These are phyloP conservation scores for Strobilomyces echinocephalus DNA, from an alignment of 768 basidiomycete genomes.

Conservation along the genomic window DNA sequence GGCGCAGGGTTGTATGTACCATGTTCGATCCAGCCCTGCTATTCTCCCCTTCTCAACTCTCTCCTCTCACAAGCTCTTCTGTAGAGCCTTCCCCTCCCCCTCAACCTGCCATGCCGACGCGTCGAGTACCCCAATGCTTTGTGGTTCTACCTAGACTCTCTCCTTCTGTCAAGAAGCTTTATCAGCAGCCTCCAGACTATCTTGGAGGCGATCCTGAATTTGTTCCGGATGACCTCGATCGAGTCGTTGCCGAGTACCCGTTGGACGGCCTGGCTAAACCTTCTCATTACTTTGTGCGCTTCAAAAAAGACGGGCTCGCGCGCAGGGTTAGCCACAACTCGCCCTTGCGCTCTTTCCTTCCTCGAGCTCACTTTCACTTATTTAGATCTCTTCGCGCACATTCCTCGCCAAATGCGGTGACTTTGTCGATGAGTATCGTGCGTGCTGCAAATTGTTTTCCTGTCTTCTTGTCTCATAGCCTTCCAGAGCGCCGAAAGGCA, in stretches of 20 bases:
- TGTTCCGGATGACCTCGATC: slow-evolving; percentile 30
- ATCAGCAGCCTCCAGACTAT: slow-evolving; percentile 34
- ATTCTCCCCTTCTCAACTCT: slow-evolving; percentile 12
- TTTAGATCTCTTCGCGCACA: slow-evolving; percentile 40
- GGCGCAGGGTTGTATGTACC: background rate
- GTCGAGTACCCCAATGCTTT: slow-evolving; percentile 24
- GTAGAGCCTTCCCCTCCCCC: slow-evolving; percentile 4
- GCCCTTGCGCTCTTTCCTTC: background rate
- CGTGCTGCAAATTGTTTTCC: slow-evolving; percentile 19
- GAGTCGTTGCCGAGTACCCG: slow-evolving; percentile 57
- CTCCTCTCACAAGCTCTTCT: slow-evolving; percentile 14
- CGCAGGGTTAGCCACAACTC: slow-evolving; percentile 43
- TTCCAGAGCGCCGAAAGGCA: slow-evolving; percentile 42
- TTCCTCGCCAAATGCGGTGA: slow-evolving; percentile 39
- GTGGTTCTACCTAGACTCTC: slow-evolving; percentile 38
- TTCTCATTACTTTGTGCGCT: slow-evolving; percentile 60
- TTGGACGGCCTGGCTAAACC: slow-evolving; percentile 24
- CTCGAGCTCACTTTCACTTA: slow-evolving; percentile 1
- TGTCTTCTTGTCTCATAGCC: slow-evolving; percentile 6
- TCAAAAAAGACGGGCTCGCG: slow-evolving; percentile 46
- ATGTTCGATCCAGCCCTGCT: slow-evolving; percentile 22
- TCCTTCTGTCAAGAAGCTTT: slow-evolving; percentile 36
- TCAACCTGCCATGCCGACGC: slow-evolving; percentile 8
- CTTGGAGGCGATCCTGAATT: slow-evolving; percentile 34
- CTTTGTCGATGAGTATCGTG: slow-evolving; percentile 56